Evolutionary conservation across 768 basidiomycete genomes (phyloP), one percentile per base, ranked within the genome.

Genomic region (Cytidiella melzeri): DNA sequence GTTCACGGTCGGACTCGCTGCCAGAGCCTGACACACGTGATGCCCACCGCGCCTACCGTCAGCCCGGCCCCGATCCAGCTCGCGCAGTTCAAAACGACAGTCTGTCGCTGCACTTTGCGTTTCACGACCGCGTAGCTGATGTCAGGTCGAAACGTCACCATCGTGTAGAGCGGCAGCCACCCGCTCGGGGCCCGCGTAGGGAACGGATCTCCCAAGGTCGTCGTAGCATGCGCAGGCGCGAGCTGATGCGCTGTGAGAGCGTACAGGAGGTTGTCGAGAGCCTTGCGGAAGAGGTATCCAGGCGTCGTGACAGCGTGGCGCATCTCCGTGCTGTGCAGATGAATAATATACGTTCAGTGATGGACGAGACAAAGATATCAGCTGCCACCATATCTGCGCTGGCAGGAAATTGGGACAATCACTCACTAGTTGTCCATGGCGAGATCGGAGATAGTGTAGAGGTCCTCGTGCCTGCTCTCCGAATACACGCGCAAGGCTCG

Each of bases 391-490:
- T 36, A 24, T 10, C 24, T 18, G 44, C 45, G 52, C 46, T 37
- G 45, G 34, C 34, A 36, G 34, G 48, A 55, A 28, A 53, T 54
- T 36, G 45, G 55, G 55, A 55, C 47, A 63, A 55, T 54, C 47
- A 79, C 94, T 68, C 68, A 94, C 94, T 97, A 99, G 72, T 99
- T 97, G 59, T 87, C 77, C 87, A 95, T 90, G 20, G 95, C 95
- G 43, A 99, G 78, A 64, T 92, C 81, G 65, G 80, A 84, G 54
- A 97, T 97, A 47, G 94, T 92, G 53, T 86, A 71, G 42, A 97
- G 78, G 73, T 97, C 94, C 55, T 85, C 83, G 65, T 93, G 81
- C 60, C 95, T 79, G 52, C 75, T 81, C 57, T 80, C 74, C 41
- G 94, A 86, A 69, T 97, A 99, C 56, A 77, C 76, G 54, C 75